phyloP scores from a whole-genome alignment of 2,329 filamentous ascomycete species.

The Aspergillus eucalypticola region DNA sequence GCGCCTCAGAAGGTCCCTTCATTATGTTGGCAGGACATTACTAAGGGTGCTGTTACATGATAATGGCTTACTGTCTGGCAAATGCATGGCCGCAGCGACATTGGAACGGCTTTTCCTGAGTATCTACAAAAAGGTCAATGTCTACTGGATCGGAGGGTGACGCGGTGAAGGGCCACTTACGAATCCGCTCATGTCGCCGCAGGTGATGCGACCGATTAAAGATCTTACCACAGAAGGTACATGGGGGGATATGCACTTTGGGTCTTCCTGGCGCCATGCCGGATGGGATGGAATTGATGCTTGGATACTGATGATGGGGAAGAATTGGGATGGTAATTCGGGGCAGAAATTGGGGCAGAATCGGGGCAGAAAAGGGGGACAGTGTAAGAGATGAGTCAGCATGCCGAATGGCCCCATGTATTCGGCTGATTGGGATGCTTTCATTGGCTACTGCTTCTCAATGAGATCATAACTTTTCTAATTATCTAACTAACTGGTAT shows the following conservation, averaged over 20 bases:
- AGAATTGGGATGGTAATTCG: neutral
- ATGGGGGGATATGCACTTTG: conserved; percentile 8
- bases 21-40: neutral
- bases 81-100: neutral
- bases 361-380: neutral
- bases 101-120: conserved; percentile 34
- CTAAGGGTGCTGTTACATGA: too few relatives aligned
- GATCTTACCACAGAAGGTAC: conserved; percentile 32
- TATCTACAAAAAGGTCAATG: conserved; percentile 28
- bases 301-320: neutral
- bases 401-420: neutral
- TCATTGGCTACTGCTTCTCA: too few relatives aligned
- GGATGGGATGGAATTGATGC: neutral
- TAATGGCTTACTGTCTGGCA: neutral
- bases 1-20: neutral
- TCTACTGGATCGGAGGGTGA: neutral
- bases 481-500: too few relatives aligned
- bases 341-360: neutral
- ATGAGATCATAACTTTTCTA: too few relatives aligned
- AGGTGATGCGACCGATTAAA: conserved; percentile 38
- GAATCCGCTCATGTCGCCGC: conserved; percentile 31
- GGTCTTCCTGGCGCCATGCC: neutral
- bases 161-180: conserved; percentile 6
- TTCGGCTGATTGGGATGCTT: too few relatives aligned
- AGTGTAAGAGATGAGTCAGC: neutral